Percentiles rank a stretch among this genome's conserved stretches.
These are phyloP conservation scores for Alternaria novae-zelandiae DNA, from an alignment of 2,329 filamentous ascomycete genomes.

Conservation along the genomic window DNA sequence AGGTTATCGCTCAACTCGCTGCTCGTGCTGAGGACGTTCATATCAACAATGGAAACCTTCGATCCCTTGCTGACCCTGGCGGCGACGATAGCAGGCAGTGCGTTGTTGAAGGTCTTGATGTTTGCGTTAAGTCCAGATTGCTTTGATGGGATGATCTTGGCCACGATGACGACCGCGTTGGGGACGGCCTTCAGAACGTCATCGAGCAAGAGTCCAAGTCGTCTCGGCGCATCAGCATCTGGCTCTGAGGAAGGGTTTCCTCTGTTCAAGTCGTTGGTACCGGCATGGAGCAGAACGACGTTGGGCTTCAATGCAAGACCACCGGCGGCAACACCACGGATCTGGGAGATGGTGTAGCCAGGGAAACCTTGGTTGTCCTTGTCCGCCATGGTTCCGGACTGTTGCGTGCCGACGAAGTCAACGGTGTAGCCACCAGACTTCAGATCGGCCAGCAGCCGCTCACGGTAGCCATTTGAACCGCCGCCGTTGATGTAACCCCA, in stretches of 20 bases:
- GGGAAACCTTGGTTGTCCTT: conserved; percentile 43
- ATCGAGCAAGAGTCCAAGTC: conserved; percentile 45
- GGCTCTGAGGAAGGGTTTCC: conserved; percentile 22
- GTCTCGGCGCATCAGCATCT: conserved; percentile 36
- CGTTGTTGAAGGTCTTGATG: conserved; percentile 36
- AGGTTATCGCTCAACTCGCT: conserved; percentile 33
- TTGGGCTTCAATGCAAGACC: conserved; percentile 21
- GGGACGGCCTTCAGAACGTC: conserved; percentile 37
- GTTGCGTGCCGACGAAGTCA: conserved; percentile 39
- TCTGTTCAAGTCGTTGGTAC: conserved; percentile 30
- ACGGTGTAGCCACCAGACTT: conserved; percentile 24
- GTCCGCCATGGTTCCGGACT: conserved; percentile 40
- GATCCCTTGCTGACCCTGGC: conserved; percentile 24
- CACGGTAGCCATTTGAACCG: conserved; percentile 42
- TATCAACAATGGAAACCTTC: conserved; percentile 39
- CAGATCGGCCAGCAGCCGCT: conserved; percentile 33
- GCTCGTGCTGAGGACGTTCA: conserved; percentile 15
- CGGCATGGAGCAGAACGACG: conserved; percentile 29
- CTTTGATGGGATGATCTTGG: conserved; percentile 40
- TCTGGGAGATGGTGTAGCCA: conserved; percentile 41
- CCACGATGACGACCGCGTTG: conserved; percentile 46
- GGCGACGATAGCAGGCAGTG: conserved; percentile 30
- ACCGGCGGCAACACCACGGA: conserved; percentile 18
- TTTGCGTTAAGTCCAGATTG: conserved; percentile 17
- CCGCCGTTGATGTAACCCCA: conserved; percentile 36